Evolutionary conservation across 768 basidiomycete species (phyloP).

Genomic region (Omphalotus guepiniiformis): DNA sequence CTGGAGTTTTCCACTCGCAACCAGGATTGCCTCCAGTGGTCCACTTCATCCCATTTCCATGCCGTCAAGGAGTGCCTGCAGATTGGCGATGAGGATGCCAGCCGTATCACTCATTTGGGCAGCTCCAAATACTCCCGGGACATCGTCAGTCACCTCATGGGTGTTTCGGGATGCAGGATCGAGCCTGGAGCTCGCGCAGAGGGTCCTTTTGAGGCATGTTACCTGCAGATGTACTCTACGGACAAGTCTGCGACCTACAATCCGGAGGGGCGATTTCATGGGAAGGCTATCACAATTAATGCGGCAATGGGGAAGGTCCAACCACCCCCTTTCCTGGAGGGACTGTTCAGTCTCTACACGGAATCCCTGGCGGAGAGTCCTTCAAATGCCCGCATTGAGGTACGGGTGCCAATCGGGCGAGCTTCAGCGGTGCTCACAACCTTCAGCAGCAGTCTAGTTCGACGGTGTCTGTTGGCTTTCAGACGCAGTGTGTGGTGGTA

Average conservation of each 20-base stretch:
- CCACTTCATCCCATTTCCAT: slow-evolving; percentile 22
- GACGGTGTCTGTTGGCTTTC: slow-evolving; percentile 14
- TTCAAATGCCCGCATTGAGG: slow-evolving; percentile 24
- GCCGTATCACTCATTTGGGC: slow-evolving; percentile 16
- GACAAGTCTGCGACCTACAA: slow-evolving; percentile 28
- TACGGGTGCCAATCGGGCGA: slow-evolving; percentile 20
- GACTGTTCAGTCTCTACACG: slow-evolving; percentile 18
- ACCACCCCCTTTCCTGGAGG: slow-evolving; percentile 4
- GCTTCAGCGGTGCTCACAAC: slow-evolving; percentile 5
- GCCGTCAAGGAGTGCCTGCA: slow-evolving; percentile 15
- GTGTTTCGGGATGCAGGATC: slow-evolving; percentile 27
- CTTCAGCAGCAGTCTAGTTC: not conserved
- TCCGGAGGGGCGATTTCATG: slow-evolving; percentile 13
- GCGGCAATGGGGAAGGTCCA: slow-evolving; percentile 16
- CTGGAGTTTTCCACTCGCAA: slow-evolving; percentile 17
- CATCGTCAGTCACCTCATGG: slow-evolving; percentile 23
- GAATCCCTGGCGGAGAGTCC: slow-evolving; percentile 12
- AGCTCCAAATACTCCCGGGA: slow-evolving; percentile 23
- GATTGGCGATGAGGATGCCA: slow-evolving; percentile 12
- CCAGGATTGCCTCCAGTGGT: slow-evolving; percentile 25
- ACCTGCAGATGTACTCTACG: slow-evolving; percentile 30
- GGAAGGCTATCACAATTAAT: slow-evolving; percentile 17
- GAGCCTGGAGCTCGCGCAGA: slow-evolving; percentile 14
- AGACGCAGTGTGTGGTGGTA: slow-evolving; percentile 15
- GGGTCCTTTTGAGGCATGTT: slow-evolving; percentile 15